Conservation (phyloP, 164 flowering plant genomes). For the Nymphaea thermarum region DNA sequence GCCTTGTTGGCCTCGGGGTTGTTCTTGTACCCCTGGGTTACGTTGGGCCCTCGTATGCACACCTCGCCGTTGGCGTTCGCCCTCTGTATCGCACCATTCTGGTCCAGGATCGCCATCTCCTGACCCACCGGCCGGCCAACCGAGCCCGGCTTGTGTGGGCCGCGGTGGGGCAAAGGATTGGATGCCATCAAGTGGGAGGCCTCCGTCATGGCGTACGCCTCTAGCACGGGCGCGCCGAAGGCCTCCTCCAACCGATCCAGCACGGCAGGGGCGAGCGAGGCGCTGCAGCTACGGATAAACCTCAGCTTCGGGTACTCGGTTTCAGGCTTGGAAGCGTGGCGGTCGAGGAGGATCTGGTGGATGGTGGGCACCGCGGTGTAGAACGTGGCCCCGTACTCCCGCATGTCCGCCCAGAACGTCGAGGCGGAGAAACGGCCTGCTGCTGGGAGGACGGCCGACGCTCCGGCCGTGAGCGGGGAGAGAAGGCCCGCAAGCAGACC, state of each 20-base stretch:
- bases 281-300: constrained; percentile 86
- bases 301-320: constrained; percentile 64
- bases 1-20: constrained; percentile 78
- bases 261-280: constrained; percentile 67
- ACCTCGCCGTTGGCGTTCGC: constrained; percentile 60
- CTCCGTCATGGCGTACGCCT: constrained; percentile 91
- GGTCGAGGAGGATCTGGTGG: constrained; percentile 84
- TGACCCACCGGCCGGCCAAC: constrained; percentile 87
- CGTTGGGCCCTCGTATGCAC: constrained; percentile 80
- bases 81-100: constrained; percentile 36
- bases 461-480: constrained; percentile 70
- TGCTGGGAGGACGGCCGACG: constrained; percentile 64
- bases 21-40: constrained; percentile 77
- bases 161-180: constrained; percentile 68
- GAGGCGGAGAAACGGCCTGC: constrained; percentile 92
- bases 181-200: constrained; percentile 64
- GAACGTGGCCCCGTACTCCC: constrained; percentile 60
- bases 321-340: constrained; percentile 54
- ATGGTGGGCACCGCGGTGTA: constrained; percentile 97
- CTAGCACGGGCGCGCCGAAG: constrained; percentile 78
- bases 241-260: constrained; percentile 63
- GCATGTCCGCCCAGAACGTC: constrained; percentile 83
- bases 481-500: constrained; percentile 65
- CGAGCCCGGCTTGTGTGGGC: constrained; percentile 71
- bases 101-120: constrained; percentile 69